These are phyloP conservation scores for Fusarium sp. DNA, from an alignment of 2,329 filamentous ascomycete species.

Conservation along the genomic window DNA sequence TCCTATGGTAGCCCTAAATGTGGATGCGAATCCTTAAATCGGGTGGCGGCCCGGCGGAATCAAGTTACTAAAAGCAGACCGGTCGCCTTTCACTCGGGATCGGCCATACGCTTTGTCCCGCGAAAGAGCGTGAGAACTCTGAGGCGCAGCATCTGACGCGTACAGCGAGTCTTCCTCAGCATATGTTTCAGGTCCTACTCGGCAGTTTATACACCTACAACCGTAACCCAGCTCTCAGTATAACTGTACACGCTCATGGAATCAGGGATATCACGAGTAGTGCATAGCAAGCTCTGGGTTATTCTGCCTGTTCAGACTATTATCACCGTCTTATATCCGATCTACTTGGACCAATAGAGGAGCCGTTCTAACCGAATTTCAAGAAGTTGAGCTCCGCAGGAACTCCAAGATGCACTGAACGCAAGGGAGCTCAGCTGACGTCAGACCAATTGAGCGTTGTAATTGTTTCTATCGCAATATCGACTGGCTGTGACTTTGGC, in stretches of 20 bases:
- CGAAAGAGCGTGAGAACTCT: background rate
- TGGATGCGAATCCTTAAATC: background rate
- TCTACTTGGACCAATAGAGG: background rate
- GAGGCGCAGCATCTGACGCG: background rate
- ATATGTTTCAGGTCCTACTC: accelerated
- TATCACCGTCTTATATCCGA: background rate
- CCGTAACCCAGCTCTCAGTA: background rate
- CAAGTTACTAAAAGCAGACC: background rate
- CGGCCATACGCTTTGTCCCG: no score
- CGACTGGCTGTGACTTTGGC: no score
- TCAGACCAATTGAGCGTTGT: no score
- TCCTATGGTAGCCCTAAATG: background rate
- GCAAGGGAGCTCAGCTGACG: no score
- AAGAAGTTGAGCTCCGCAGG: no score
- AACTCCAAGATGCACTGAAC: no score
- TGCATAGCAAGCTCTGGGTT: background rate
- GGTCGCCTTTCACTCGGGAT: background rate
- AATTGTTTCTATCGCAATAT: no score
- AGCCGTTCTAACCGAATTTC: no score
- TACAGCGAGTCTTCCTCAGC: background rate
- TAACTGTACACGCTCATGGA: background rate
- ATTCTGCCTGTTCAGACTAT: background rate
- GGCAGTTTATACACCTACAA: background rate
- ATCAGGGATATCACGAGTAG: background rate
- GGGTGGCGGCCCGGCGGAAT: background rate